Evolutionary conservation across 768 basidiomycete genomes (phyloP), one percentile per base, ranked within the genome.

Genomic region (Suillus spraguei): DNA sequence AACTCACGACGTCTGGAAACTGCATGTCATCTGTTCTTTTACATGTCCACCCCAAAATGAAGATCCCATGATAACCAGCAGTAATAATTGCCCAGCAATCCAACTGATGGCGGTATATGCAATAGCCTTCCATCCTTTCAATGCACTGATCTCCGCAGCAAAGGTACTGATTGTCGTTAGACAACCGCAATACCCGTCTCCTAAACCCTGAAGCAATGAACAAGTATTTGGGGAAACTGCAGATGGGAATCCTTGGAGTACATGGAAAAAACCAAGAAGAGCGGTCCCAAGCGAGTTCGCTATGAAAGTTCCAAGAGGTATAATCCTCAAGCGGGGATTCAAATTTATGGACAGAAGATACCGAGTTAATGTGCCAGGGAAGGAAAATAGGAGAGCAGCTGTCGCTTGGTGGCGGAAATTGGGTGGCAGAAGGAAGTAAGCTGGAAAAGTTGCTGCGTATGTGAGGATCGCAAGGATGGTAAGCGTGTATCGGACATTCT

Each of bases 161-260:
- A 99, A 97, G 20, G 96, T 99, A 74, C 92, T 94, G 68, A 99
- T 84, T 1, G 97, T 99, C 2, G 91, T 96, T 68, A 99, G 80
- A 77, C 94, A 95, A 13, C 95, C 97, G 72, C 96, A 98, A 72
- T 94, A 98, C 8, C 97, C 97, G 72, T 98, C 94, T 28, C 82
- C 80, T 42, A 99, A 77, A 1, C 94, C 96, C 71, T 92, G 89
- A 47, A 98, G 75, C 22, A 94, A 79, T 32, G 84, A 81, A 71
- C 96, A 97, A 39, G 84, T 81, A 63, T 81, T 77, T 24, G 76
- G 72, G 2, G 88, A 84, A 28, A 76, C 65, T 39, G 73, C 65
- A 13, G 78, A 78, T 41, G 68, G 60, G 11, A 74, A 8, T 62
- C 86, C 84, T 72, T 94, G 91, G 49, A 94, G 74, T 59, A 91